Percentiles rank a stretch among this genome's conserved stretches.
Evolutionary conservation across 495 filamentous ascomycete genomes (phyloP).

Genomic region (Hypoxylon intermedium): DNA sequence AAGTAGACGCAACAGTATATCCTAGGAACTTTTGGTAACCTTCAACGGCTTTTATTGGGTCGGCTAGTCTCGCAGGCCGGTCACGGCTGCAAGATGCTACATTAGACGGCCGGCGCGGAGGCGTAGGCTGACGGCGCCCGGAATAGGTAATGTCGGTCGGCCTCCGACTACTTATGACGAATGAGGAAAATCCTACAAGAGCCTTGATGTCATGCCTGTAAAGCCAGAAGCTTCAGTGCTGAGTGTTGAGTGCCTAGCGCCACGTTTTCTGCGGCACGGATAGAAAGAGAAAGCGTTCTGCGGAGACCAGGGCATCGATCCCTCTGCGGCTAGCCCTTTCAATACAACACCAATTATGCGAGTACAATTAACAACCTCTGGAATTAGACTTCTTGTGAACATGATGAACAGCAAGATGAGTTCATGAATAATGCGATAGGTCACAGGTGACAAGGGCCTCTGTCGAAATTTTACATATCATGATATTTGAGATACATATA

Average conservation of each 20-base stretch:
- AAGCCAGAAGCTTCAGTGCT: neutral
- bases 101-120: constrained; percentile 20
- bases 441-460: too few species aligned
- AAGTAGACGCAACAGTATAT: neutral
- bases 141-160: neutral
- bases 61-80: neutral
- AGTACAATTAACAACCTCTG: too few species aligned
- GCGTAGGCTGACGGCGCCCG: neutral
- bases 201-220: neutral
- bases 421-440: too few species aligned
- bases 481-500: neutral
- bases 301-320: neutral
- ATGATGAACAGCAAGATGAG: too few species aligned
- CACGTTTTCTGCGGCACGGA: neutral
- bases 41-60: constrained; percentile 13
- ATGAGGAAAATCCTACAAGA: neutral
- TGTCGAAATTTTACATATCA: neutral
- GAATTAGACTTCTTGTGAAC: too few species aligned
- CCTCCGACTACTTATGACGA: neutral
- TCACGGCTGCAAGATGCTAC: constrained; percentile 11
- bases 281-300: neutral
- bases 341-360: too few species aligned
- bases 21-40: constrained; percentile 9
- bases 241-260: too few species aligned
- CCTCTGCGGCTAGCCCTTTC: neutral